Evolutionary conservation across 495 filamentous ascomycete genomes (phyloP).

Genomic region (Tetracladium setigerum): DNA sequence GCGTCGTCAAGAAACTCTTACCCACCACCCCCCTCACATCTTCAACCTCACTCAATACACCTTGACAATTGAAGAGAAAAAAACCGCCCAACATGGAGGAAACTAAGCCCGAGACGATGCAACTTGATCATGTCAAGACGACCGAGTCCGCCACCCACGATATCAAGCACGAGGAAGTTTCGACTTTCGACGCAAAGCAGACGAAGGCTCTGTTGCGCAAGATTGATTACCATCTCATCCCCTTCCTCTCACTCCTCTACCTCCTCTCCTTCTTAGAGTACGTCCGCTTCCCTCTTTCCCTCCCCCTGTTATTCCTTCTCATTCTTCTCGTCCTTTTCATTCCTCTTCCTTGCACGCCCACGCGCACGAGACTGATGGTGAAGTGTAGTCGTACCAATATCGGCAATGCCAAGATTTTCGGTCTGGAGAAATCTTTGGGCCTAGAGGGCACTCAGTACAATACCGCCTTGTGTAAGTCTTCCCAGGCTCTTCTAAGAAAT

Average conservation of each 20-base stretch:
- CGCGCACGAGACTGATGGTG: too few relatives aligned
- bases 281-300: slow-evolving; percentile 34
- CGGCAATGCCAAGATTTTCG: slow-evolving; percentile 82
- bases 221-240: slow-evolving; percentile 40
- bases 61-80: too few relatives aligned
- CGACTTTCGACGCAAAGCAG: slow-evolving; percentile 3
- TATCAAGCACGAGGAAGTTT: background rate
- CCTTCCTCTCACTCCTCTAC: slow-evolving; percentile 43
- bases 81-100: too few relatives aligned
- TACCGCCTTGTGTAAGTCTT: slow-evolving; percentile 13
- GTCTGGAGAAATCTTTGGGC: slow-evolving; percentile 51
- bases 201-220: slow-evolving; percentile 37
- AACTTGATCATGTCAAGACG: too few relatives aligned
- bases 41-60: too few relatives aligned
- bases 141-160: too few relatives aligned
- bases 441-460: slow-evolving; percentile 72
- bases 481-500: slow-evolving; percentile 35
- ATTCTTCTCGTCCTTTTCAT: background rate
- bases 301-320: slow-evolving; percentile 36
- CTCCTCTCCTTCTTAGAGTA: slow-evolving; percentile 19
- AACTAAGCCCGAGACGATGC: too few relatives aligned
- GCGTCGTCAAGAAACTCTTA: too few relatives aligned
- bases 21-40: too few relatives aligned
- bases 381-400: slow-evolving; percentile 53
- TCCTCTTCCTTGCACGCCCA: too few relatives aligned